These are phyloP conservation scores for Davidsoniella eucalypti DNA, from an alignment of 2,329 filamentous ascomycete species.

Conservation along the genomic window DNA sequence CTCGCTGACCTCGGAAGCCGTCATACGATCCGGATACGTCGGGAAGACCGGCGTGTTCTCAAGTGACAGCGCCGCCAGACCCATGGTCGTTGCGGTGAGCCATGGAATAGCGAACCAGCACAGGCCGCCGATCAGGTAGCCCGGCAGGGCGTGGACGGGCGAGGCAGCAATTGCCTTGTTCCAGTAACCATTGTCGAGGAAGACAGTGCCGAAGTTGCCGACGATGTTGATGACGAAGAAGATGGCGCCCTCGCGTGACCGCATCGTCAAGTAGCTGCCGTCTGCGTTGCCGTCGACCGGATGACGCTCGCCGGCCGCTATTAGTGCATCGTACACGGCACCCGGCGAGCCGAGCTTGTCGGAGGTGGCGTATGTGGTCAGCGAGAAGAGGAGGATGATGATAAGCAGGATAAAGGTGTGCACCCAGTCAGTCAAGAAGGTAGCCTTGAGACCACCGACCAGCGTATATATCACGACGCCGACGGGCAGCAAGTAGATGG, in stretches of 20 bases:
- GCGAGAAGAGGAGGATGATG: conserved; percentile 72
- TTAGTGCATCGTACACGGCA: conserved; percentile 62
- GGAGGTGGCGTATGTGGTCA: conserved; percentile 65
- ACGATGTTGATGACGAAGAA: conserved; percentile 85
- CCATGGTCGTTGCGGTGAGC: conserved; percentile 79
- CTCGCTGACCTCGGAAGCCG: conserved; percentile 56
- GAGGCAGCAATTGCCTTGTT: conserved; percentile 86
- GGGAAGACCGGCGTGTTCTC: conserved; percentile 59
- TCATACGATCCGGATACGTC: conserved; percentile 56
- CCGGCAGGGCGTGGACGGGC: conserved; percentile 70
- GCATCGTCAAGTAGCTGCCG: conserved; percentile 79
- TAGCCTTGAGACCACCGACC: conserved; percentile 67
- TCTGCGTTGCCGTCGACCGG: conserved; percentile 66
- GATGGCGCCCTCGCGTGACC: conserved; percentile 60
- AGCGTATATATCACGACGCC: conserved; percentile 54
- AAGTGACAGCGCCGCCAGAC: conserved; percentile 62
- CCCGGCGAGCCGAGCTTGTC: conserved; percentile 56
- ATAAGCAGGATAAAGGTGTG: conserved; percentile 75
- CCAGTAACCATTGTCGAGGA: conserved; percentile 78
- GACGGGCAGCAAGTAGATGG: conserved; percentile 71
- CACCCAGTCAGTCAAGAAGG: conserved; percentile 71
- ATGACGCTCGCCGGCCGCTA: conserved; percentile 48
- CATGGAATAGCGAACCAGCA: conserved; percentile 90
- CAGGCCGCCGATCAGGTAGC: conserved; percentile 74
- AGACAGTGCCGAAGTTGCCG: conserved; percentile 71